Conservation (phyloP, 805 yeast genomes). For the Cyberlindnera mississippiensis region DNA sequence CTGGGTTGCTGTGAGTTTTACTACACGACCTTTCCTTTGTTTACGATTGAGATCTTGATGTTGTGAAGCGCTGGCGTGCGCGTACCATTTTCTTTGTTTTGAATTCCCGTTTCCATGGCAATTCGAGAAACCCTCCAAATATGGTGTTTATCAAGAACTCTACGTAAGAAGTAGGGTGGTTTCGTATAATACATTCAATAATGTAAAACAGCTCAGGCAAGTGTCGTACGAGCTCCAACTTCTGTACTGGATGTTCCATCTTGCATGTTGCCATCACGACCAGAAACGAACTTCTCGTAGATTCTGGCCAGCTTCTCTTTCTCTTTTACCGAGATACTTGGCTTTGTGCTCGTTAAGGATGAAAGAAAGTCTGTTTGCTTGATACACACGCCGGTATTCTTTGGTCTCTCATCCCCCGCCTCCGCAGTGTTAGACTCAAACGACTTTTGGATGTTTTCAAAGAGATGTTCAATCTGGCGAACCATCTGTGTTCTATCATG, state of each 20-base stretch:
- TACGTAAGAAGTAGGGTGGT: no score
- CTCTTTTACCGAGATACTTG: conserved; percentile 82
- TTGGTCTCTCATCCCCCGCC: conserved; percentile 1
- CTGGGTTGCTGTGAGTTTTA: background rate
- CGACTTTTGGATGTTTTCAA: conserved; percentile 18
- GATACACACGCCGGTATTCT: conserved; percentile 40
- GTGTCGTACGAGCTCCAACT: conserved; percentile 17
- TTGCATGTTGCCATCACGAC: conserved; percentile 85
- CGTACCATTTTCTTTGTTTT: conserved; percentile 8
- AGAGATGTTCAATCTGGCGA: conserved; percentile 41
- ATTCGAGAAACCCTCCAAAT: background rate
- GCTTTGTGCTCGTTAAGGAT: conserved; percentile 73
- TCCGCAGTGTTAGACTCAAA: conserved; percentile 1
- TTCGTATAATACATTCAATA: no score
- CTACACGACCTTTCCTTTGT: background rate
- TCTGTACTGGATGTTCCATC: conserved; percentile 62
- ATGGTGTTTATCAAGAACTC: background rate
- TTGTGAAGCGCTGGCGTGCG: conserved; percentile 2
- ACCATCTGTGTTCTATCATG: conserved; percentile 38
- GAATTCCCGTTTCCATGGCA: conserved; percentile 10
- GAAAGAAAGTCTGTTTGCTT: conserved; percentile 50
- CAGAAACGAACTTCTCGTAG: conserved; percentile 68
- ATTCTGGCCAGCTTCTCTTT: conserved; percentile 55
- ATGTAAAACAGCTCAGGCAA: no score
- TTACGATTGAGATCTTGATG: background rate